Percentiles rank a stretch among this genome's conserved stretches.
phyloP scores from a whole-genome alignment of 257 asterid genomes.

The Prunella vulgaris region DNA sequence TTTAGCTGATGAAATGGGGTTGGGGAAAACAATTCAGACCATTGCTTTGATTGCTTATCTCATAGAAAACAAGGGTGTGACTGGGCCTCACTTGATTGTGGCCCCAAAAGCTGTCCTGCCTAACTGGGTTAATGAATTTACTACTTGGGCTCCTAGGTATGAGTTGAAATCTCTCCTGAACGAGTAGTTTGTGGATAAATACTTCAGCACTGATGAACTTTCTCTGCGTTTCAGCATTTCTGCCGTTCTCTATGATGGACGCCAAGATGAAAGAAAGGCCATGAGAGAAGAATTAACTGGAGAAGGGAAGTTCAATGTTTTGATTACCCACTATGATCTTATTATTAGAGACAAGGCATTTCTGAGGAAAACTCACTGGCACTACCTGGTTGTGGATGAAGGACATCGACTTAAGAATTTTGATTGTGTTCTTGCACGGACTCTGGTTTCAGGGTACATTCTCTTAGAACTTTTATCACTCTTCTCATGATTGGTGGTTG shows the following conservation, averaged over 20 bases:
- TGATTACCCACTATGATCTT: slow-evolving; percentile 97
- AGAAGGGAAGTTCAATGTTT: slow-evolving; percentile 89
- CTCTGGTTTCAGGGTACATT: slow-evolving; percentile 81
- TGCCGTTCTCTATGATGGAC: slow-evolving; percentile 94
- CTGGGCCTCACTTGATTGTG: slow-evolving; percentile 98
- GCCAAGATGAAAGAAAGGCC: slow-evolving; percentile 91
- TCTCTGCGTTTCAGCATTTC: slow-evolving; percentile 55
- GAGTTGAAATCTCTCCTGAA: slow-evolving; percentile 9
- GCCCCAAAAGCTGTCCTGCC: slow-evolving; percentile 99
- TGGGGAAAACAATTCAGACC: slow-evolving; percentile 97
- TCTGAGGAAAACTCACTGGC: slow-evolving; percentile 86
- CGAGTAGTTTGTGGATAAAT: slow-evolving; percentile 20
- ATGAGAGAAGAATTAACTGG: slow-evolving; percentile 82
- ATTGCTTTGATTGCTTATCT: slow-evolving; percentile 91
- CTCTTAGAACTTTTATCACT: slow-evolving; percentile 10
- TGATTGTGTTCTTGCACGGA: slow-evolving; percentile 90
- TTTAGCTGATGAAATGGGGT: slow-evolving; percentile 99
- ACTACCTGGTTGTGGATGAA: slow-evolving; percentile 94
- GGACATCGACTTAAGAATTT: slow-evolving; percentile 94
- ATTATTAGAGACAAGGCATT: slow-evolving; percentile 90
- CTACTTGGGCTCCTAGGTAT: slow-evolving; percentile 93
- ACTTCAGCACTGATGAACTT: slow-evolving; percentile 29
- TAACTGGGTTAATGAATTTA: slow-evolving; percentile 86
- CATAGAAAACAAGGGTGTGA: slow-evolving; percentile 86
- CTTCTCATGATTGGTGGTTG: neutral